Percentiles rank a stretch among this genome's conserved stretches.
Evolutionary conservation across 164 flowering plant species (phyloP).

Genomic region (Vitis vinifera): ASM3070453v1 NC_081823.1:14162001-14162500

Average conservation of each 20-base stretch:
- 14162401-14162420: slow-evolving; percentile 2
- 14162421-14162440: not conserved
- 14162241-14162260: slow-evolving; percentile 20
- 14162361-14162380: not conserved
- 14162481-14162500: not conserved
- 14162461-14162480: too few species aligned
- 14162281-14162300: too few species aligned
- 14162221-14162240: slow-evolving; percentile 79
- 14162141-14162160: slow-evolving; percentile 33
- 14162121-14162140: slow-evolving; percentile 32
- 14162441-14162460: not conserved
- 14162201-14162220: slow-evolving; percentile 61
- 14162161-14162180: slow-evolving; percentile 38
- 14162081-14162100: slow-evolving; percentile 71
- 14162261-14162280: slow-evolving; percentile 4
- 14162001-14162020: too few species aligned
- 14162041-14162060: too few species aligned
- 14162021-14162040: too few species aligned
- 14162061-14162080: slow-evolving; percentile 18
- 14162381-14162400: not conserved
- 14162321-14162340: not conserved
- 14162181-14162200: slow-evolving; percentile 43
- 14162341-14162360: not conserved
- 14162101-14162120: slow-evolving; percentile 50
- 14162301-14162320: not conserved